phyloP scores from a whole-genome alignment of 2,329 filamentous ascomycete genomes.

The Eurotiales sp. region DNA sequence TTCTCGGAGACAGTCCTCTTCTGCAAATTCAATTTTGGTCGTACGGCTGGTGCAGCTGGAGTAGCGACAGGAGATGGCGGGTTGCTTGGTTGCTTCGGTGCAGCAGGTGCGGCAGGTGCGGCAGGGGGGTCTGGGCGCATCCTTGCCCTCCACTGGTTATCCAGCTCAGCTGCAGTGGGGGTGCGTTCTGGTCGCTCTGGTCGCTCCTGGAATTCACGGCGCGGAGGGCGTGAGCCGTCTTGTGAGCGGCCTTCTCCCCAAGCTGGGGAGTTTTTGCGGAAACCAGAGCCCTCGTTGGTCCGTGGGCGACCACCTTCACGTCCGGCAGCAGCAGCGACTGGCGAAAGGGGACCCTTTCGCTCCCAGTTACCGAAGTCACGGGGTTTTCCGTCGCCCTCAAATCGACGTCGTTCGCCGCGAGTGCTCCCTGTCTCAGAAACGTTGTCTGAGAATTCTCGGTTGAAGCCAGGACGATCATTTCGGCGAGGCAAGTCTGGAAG shows the following conservation, averaged over 20 bases:
- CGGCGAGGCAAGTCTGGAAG: constrained; percentile 68
- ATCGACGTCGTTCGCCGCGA: constrained; percentile 64
- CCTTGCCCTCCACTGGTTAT: constrained; percentile 85
- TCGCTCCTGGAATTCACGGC: constrained; percentile 59
- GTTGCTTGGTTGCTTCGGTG: constrained; percentile 64
- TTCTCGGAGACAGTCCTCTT: constrained; percentile 89
- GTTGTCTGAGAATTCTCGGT: constrained; percentile 50
- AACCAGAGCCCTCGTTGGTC: constrained; percentile 58
- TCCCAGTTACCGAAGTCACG: constrained; percentile 91
- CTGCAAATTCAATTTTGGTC: constrained; percentile 80
- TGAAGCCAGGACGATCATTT: constrained; percentile 54
- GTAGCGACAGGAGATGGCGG: constrained; percentile 67
- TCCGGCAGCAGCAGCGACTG: constrained; percentile 49
- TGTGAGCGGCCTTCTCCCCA: constrained; percentile 68
- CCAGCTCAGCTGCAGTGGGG: constrained; percentile 84
- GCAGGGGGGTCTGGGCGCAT: constrained; percentile 82
- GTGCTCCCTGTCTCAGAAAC: constrained; percentile 58
- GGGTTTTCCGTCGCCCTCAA: constrained; percentile 67
- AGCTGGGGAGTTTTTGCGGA: constrained; percentile 66
- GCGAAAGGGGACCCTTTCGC: constrained; percentile 84
- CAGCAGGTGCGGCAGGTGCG: constrained; percentile 37
- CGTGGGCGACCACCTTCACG: constrained; percentile 58
- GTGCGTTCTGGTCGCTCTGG: constrained; percentile 50
- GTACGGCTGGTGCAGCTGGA: constrained; percentile 54
- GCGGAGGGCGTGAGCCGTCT: constrained; percentile 74